Evolutionary conservation across 495 filamentous ascomycete species (phyloP), one percentile per base, ranked within the genome.

Genomic region (Neurospora discreta): DNA sequence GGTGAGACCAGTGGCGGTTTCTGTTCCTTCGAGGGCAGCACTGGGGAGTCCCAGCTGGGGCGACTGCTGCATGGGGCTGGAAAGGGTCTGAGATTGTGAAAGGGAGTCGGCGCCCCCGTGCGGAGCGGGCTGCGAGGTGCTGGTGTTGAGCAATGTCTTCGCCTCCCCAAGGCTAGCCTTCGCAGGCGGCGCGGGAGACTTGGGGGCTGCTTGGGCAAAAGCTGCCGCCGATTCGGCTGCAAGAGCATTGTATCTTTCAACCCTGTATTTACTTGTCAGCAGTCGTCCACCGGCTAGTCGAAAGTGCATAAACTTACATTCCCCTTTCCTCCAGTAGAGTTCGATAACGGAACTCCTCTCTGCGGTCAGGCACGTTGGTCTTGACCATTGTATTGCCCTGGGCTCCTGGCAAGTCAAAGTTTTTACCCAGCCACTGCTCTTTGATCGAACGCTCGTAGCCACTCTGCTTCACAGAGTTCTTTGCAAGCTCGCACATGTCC

Each of bases 401-500:
- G 52, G 91, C 87, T 9, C 95, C 95, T 0, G 91, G 89, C 23
- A 89, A 75, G 74, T 91, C 81, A 78, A 89, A 97, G 71, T 89
- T 86, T 18, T 85, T 82, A 3, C 95, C 95, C 8, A 99, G 84
- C 94, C 95, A 99, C 78, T 92, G 87, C 73, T 92, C 89, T 82
- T 98, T 99, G 74, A 98, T 80, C 20, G 88, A 86, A 77, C 91
- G 85, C 79, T 99, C 95, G 76, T 97, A 99, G 23, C 95, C 95
- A 80, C 93, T 96, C 78, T 99, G 95, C 74, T 88, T 87, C 40
- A 99, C 95, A 16, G 93, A 97, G 81, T 98, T 94, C 81, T 95
- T 96, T 5, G 95, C 95, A 41, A 99, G 84, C 82, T 99, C 95
- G 78, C 96, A 98, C 95, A 99, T 99, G 79, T 99, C 95, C 7